Percentiles rank a stretch among this genome's conserved stretches.
Conservation (phyloP, 768 basidiomycete species). For the Auriscalpium vulgare region DNA sequence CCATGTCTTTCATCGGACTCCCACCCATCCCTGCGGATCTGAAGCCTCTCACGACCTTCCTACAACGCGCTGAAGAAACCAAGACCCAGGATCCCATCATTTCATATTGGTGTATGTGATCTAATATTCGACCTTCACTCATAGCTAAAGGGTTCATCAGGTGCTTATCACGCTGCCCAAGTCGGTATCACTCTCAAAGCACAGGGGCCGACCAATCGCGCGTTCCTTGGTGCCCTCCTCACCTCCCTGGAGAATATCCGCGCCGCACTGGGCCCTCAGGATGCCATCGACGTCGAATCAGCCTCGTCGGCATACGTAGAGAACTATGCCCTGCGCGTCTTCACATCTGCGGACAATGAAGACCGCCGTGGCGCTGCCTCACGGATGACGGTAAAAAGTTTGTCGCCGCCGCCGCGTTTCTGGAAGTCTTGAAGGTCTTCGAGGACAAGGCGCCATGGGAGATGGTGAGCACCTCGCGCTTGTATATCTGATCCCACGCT, state of each 20-base stretch:
- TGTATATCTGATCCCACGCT: background rate
- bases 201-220: slow-evolving; percentile 54
- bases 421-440: slow-evolving; percentile 81
- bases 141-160: slow-evolving; percentile 29
- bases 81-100: slow-evolving; percentile 76
- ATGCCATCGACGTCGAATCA: slow-evolving; percentile 75
- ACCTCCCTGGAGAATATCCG: slow-evolving; percentile 78
- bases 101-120: slow-evolving; percentile 86
- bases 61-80: slow-evolving; percentile 89
- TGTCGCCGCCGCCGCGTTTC: slow-evolving; percentile 88
- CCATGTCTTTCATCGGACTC: slow-evolving; percentile 37
- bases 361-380: slow-evolving; percentile 73
- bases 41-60: slow-evolving; percentile 65
- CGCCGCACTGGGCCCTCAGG: slow-evolving; percentile 58
- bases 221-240: slow-evolving; percentile 67
- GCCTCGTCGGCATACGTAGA: slow-evolving; percentile 87
- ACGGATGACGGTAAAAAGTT: slow-evolving; percentile 93
- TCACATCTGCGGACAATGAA: slow-evolving; percentile 82
- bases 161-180: slow-evolving; percentile 88
- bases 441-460: slow-evolving; percentile 15
- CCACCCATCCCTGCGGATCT: slow-evolving; percentile 55
- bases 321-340: slow-evolving; percentile 91
- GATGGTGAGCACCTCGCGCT: slow-evolving; percentile 3
- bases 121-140: background rate
- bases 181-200: slow-evolving; percentile 71